Percentiles rank a stretch among this genome's conserved stretches.
phyloP scores from a whole-genome alignment of 495 filamentous ascomycete species.

The Annulohypoxylon moriforme region DNA sequence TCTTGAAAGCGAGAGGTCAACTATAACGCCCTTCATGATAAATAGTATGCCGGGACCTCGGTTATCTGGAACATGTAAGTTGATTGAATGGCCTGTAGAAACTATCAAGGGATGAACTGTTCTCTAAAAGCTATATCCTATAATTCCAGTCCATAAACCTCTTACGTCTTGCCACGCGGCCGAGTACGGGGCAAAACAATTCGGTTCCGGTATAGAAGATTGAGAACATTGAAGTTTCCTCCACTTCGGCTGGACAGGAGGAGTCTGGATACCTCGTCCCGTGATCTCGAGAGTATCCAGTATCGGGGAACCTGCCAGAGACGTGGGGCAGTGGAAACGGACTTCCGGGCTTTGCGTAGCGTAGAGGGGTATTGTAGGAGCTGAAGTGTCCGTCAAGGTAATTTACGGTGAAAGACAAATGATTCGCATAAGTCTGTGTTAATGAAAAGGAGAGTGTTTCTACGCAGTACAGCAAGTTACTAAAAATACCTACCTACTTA shows the following conservation, averaged over 20 bases:
- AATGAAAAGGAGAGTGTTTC: no score
- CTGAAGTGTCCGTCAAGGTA: conserved; percentile 13
- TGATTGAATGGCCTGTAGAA: conserved; percentile 3
- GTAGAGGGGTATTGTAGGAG: background rate
- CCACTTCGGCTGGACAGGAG: conserved; percentile 21
- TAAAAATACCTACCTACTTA: no score
- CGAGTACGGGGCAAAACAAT: conserved; percentile 22
- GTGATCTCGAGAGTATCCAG: conserved; percentile 41
- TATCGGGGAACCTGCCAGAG: conserved; percentile 33
- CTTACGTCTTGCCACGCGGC: conserved; percentile 40
- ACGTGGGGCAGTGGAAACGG: conserved; percentile 38
- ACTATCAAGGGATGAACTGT: conserved; percentile 17
- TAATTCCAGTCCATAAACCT: conserved; percentile 17
- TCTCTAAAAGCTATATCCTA: conserved; percentile 1
- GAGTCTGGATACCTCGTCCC: conserved; percentile 26
- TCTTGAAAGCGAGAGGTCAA: conserved; percentile 3
- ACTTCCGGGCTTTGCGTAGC: conserved; percentile 29
- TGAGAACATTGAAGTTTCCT: conserved; percentile 8
- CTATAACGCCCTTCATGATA: background rate
- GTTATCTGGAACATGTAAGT: background rate
- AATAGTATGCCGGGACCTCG: background rate
- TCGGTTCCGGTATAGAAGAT: conserved; percentile 13
- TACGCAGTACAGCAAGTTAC: background rate
- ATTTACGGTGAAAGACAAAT: conserved; percentile 13
- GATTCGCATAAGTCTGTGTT: background rate